Evolutionary conservation across 371 early-diverging fungal species (phyloP).

Genomic region (Chytridium lagenaria): DNA sequence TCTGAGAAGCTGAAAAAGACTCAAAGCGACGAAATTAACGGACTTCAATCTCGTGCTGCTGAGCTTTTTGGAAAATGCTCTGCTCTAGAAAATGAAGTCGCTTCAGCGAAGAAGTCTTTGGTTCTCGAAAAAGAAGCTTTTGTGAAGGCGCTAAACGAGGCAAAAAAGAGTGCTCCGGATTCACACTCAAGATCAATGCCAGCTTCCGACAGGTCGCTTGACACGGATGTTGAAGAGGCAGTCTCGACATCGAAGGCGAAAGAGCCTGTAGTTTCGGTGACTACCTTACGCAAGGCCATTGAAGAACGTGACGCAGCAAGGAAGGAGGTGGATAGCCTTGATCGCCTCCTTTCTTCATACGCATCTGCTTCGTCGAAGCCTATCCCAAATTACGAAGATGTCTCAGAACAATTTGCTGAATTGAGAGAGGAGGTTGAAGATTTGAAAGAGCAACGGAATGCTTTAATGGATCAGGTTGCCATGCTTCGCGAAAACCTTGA

Average conservation of each 20-base stretch:
- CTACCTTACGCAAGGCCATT: not conserved
- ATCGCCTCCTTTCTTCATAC: not conserved
- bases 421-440: not conserved
- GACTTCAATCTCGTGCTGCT: conserved; percentile 25
- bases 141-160: too few species aligned
- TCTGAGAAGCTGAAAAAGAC: conserved; percentile 26
- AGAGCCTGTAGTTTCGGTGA: too few species aligned
- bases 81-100: not conserved
- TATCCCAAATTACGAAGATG: not conserved
- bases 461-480: not conserved
- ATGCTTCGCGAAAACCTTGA: not conserved
- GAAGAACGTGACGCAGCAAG: not conserved
- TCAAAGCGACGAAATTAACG: conserved; percentile 27
- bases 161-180: too few species aligned
- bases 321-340: not conserved
- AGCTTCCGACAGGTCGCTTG: too few species aligned
- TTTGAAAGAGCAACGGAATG: not conserved
- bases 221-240: too few species aligned
- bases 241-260: too few species aligned
- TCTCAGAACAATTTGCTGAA: not conserved
- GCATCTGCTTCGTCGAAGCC: not conserved
- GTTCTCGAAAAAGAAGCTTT: not conserved
- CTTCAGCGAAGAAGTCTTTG: not conserved
- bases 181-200: too few species aligned
- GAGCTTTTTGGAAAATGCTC: too few species aligned